Percentiles rank a stretch among this genome's conserved stretches.
Conservation (phyloP, 306 rosid species). For the Dryas octopetala region DNA sequence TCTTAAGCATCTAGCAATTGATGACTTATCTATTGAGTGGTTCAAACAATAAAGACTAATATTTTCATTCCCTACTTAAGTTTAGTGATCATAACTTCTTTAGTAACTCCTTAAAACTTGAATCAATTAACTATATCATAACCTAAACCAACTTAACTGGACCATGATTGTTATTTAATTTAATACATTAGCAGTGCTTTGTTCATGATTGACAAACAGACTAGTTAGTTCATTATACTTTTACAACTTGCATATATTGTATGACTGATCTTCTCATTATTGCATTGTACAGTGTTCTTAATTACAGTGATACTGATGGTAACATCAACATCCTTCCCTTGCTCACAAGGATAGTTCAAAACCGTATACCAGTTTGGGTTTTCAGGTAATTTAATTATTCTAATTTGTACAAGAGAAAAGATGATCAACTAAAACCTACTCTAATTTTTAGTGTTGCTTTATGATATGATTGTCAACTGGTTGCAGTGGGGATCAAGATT, state of each 20-base stretch:
- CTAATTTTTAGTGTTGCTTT: not conserved
- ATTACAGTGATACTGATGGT: conserved; percentile 60
- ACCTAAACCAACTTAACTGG: not conserved
- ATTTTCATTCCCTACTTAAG: too few species aligned
- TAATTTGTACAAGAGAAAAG: not conserved
- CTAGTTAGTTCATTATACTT: not conserved
- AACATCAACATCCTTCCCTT: conserved; percentile 69
- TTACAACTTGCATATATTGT: not conserved
- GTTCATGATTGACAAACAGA: not conserved
- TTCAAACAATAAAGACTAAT: not conserved
- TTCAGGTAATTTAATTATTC: conserved; percentile 60
- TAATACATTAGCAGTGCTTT: not conserved
- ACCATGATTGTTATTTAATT: not conserved
- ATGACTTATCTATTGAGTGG: not conserved
- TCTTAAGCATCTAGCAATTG: not conserved
- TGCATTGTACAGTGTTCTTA: conserved; percentile 47
- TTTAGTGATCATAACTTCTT: not conserved
- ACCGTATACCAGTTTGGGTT: conserved; percentile 78
- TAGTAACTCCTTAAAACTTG: not conserved
- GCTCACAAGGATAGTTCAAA: conserved; percentile 66
- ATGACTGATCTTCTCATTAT: conserved; percentile 16
- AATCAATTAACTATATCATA: not conserved
- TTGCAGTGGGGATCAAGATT: conserved; percentile 85
- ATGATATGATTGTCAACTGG: conserved; percentile 5
- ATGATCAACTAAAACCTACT: not conserved